Conservation (phyloP, 176 grass and related monocot species). For the Poa annua region DNA sequence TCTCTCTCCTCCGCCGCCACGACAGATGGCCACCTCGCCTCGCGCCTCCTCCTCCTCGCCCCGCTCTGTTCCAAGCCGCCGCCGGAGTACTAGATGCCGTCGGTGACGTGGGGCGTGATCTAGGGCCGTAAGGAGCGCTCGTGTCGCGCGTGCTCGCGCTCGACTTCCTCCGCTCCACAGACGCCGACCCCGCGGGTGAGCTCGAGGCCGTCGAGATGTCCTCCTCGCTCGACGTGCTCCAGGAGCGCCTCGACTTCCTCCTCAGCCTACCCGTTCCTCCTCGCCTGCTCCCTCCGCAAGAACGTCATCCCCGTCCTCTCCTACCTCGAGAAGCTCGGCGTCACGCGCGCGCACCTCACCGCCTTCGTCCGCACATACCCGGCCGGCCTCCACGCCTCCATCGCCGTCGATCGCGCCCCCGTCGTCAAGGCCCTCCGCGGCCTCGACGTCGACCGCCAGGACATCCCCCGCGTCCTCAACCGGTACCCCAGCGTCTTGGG, state of each 20-base stretch:
- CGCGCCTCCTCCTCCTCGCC: constrained; percentile 12
- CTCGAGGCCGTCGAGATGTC: constrained; percentile 83
- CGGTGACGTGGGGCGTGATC: constrained; percentile 93
- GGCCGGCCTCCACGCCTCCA: constrained; percentile 84
- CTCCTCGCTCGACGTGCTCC: constrained; percentile 88
- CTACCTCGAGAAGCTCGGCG: constrained; percentile 92
- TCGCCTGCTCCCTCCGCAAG: constrained; percentile 88
- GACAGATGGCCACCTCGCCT: neutral
- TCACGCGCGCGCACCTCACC: constrained; percentile 70
- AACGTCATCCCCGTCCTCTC: constrained; percentile 90
- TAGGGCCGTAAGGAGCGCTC: constrained; percentile 92
- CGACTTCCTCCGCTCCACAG: constrained; percentile 88
- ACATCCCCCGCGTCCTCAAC: constrained; percentile 84
- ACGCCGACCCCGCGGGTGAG: constrained; percentile 73
- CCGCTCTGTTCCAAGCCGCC: constrained; percentile 28
- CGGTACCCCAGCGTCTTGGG: constrained; percentile 77
- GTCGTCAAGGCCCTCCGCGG: constrained; percentile 78
- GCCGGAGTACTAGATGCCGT: constrained; percentile 94
- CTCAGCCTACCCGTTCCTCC: constrained; percentile 79
- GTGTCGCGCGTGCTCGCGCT: constrained; percentile 90
- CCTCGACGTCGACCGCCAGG: constrained; percentile 87
- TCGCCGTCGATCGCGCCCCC: constrained; percentile 83
- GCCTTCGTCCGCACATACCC: constrained; percentile 81
- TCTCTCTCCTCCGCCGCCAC: neutral
- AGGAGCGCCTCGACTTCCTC: constrained; percentile 96